Conservation (phyloP, 2,329 filamentous ascomycete genomes). For the Myriosclerotinia curreyana region DNA sequence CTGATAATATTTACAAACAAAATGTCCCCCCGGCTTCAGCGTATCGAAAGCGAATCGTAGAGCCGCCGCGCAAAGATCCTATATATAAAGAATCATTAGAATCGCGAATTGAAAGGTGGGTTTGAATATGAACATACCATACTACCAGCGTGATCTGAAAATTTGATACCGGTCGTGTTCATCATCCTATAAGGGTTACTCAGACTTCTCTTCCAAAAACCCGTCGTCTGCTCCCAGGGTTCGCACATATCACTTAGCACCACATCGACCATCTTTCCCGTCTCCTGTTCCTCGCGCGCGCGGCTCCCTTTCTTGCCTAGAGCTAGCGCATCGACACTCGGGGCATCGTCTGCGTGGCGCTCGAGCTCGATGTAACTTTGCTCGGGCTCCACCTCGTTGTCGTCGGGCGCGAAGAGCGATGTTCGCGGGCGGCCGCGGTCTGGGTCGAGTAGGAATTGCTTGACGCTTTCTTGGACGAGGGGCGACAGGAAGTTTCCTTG, state of each 20-base stretch:
- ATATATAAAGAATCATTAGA: slow-evolving; percentile 42
- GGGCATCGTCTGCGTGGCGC: slow-evolving; percentile 42
- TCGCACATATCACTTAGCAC: slow-evolving; percentile 99
- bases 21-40: slow-evolving; percentile 77
- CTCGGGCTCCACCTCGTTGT: background rate
- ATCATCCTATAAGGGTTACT: slow-evolving; percentile 99
- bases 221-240: slow-evolving; percentile 81
- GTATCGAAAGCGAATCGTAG: slow-evolving; percentile 83
- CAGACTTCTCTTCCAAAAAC: slow-evolving; percentile 82
- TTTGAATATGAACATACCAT: slow-evolving; percentile 65
- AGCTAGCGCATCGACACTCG: slow-evolving; percentile 5
- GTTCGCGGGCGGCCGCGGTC: slow-evolving; percentile 52
- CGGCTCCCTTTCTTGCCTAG: slow-evolving; percentile 34
- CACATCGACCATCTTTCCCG: slow-evolving; percentile 72
- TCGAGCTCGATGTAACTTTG: slow-evolving; percentile 65
- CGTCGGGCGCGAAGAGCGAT: slow-evolving; percentile 23
- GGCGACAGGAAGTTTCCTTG: slow-evolving; percentile 89
- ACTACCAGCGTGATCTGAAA: slow-evolving; percentile 86
- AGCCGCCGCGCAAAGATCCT: slow-evolving; percentile 90
- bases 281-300: slow-evolving; percentile 40
- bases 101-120: background rate
- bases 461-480: slow-evolving; percentile 70
- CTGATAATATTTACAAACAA: slow-evolving; percentile 97
- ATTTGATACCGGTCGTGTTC: slow-evolving; percentile 89
- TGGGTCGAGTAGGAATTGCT: slow-evolving; percentile 68